Evolutionary conservation across 1,139 yeast genomes (phyloP).

Genomic region (Yamadazyma oceani): DNA sequence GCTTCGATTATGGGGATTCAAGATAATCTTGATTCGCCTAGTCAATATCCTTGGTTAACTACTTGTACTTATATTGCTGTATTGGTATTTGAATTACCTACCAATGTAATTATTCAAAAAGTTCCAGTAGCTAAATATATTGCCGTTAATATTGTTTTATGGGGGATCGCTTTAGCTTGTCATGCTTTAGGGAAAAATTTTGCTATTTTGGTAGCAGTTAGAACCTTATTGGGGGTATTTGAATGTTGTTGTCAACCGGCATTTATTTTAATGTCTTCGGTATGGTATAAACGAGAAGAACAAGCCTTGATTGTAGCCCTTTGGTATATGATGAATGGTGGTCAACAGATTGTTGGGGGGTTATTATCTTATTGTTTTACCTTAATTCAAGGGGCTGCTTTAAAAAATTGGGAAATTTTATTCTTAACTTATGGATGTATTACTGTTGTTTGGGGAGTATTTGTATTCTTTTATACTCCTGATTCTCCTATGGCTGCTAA

Average conservation of each 20-base stretch:
- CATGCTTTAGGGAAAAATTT: constrained; percentile 39
- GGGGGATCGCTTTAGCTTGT: constrained; percentile 45
- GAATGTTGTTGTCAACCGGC: constrained; percentile 50
- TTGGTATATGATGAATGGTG: constrained; percentile 43
- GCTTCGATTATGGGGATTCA: constrained; percentile 54
- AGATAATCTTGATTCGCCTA: constrained; percentile 23
- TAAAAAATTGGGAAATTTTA: constrained; percentile 40
- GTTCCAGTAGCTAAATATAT: constrained; percentile 40
- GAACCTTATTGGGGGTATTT: constrained; percentile 40
- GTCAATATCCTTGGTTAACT: constrained; percentile 41
- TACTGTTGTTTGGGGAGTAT: constrained; percentile 33
- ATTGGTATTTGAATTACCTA: constrained; percentile 47
- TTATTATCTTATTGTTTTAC: constrained; percentile 42
- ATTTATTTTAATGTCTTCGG: constrained; percentile 38
- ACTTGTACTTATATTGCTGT: constrained; percentile 47
- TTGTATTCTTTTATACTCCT: constrained; percentile 30
- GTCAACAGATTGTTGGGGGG: constrained; percentile 44
- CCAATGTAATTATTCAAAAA: constrained; percentile 37
- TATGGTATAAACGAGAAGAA: constrained; percentile 42
- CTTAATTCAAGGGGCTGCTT: constrained; percentile 26
- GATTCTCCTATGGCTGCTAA: constrained; percentile 31
- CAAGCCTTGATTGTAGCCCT: constrained; percentile 37
- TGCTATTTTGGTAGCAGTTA: constrained; percentile 39
- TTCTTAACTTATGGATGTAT: constrained; percentile 36
- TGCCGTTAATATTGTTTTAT: constrained; percentile 32